phyloP scores from a whole-genome alignment of 2,329 filamentous ascomycete genomes.

The Claviceps purpurea region DNA sequence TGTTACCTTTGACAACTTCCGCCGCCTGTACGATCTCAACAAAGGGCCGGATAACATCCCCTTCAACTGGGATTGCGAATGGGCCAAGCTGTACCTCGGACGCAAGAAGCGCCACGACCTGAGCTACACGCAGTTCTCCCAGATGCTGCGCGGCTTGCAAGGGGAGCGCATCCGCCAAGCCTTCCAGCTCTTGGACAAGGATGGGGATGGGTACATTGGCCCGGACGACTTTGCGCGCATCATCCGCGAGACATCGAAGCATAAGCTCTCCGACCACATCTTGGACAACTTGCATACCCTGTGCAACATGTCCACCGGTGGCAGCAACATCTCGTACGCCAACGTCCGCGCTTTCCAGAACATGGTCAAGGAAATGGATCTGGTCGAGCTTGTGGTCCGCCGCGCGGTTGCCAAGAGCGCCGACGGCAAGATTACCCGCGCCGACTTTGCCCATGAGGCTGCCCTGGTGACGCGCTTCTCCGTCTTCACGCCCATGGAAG shows the following conservation, averaged over 20 bases:
- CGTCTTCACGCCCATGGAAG: constrained; percentile 95
- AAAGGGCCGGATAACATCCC: constrained; percentile 75
- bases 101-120: constrained; percentile 77
- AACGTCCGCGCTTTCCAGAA: constrained; percentile 98
- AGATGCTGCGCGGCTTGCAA: constrained; percentile 93
- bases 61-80: constrained; percentile 95
- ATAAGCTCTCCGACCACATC: constrained; percentile 95
- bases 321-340: constrained; percentile 92
- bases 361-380: constrained; percentile 93
- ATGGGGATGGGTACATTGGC: constrained; percentile 88
- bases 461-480: constrained; percentile 86
- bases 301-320: constrained; percentile 74
- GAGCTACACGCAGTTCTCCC: constrained; percentile 92
- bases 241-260: constrained; percentile 79
- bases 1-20: constrained; percentile 84
- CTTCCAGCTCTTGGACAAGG: constrained; percentile 81
- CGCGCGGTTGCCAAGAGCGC: constrained; percentile 70
- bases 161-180: constrained; percentile 93
- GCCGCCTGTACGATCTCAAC: constrained; percentile 73
- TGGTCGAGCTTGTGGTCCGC: constrained; percentile 85
- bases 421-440: constrained; percentile 86
- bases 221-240: constrained; percentile 95
- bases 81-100: constrained; percentile 90
- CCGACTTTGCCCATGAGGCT: constrained; percentile 91
- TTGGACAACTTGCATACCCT: constrained; percentile 81